These are phyloP conservation scores for Lactarius sanguifluus DNA, from an alignment of 768 basidiomycete species.

Conservation along the genomic window DNA sequence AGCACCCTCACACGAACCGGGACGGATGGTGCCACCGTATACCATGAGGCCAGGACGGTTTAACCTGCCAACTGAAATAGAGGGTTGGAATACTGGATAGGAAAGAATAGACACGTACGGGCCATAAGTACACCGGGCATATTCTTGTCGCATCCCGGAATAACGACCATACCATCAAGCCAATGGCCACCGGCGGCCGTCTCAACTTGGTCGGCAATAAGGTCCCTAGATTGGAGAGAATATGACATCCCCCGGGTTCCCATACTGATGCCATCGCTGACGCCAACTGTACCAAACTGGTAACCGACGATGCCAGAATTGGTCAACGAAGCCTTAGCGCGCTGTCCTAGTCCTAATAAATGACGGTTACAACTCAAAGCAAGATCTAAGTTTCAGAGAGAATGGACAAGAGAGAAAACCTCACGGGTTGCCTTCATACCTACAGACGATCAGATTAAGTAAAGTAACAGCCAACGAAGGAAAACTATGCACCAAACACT, in stretches of 20 bases:
- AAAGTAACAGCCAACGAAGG: constrained; percentile 23
- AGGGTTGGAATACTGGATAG: background rate
- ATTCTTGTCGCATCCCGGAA: constrained; percentile 99
- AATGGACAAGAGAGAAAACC: constrained; percentile 35
- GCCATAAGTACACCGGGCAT: constrained; percentile 99
- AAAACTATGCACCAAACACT: constrained; percentile 80
- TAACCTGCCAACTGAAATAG: constrained; percentile 74
- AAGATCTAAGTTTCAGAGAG: constrained; percentile 9
- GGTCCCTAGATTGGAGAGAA: constrained; percentile 95
- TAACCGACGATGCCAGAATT: constrained; percentile 82
- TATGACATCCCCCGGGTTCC: constrained; percentile 92
- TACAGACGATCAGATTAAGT: constrained; percentile 37
- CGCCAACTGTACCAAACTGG: constrained; percentile 96
- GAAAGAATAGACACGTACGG: constrained; percentile 50
- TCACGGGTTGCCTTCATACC: constrained; percentile 99
- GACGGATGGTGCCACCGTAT: constrained; percentile 92
- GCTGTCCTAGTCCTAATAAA: constrained; percentile 82
- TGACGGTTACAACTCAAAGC: constrained; percentile 86
- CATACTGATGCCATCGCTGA: constrained; percentile 99
- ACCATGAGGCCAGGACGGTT: constrained; percentile 98
- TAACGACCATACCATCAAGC: constrained; percentile 95
- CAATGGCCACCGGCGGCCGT: constrained; percentile 96
- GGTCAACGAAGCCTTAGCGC: constrained; percentile 77
- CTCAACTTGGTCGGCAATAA: constrained; percentile 97
- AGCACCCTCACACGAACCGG: constrained; percentile 86